Evolutionary conservation across 345 rosid genomes (phyloP).

Genomic region (Melaleuca alternifolia): DNA sequence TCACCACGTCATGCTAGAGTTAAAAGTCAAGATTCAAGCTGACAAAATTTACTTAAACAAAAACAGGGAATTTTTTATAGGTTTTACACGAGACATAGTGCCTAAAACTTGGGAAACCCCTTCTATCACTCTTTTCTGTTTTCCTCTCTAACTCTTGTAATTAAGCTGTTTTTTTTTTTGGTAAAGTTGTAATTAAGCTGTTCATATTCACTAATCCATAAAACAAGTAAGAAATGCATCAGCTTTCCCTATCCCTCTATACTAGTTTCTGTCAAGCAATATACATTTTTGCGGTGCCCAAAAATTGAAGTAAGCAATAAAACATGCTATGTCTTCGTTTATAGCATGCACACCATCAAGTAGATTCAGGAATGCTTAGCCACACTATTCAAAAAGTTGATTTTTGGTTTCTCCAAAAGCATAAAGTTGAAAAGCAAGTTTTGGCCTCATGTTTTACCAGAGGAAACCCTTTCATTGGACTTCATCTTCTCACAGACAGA

Average conservation of each 20-base stretch:
- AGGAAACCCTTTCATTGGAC: not conserved
- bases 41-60: not conserved
- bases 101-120: not conserved
- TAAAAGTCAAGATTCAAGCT: not conserved
- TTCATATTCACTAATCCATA: not conserved
- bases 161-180: too few relatives aligned
- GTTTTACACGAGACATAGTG: not conserved
- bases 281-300: not conserved
- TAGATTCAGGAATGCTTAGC: not conserved
- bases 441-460: not conserved
- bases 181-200: not conserved
- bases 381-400: not conserved
- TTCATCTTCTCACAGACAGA: not conserved
- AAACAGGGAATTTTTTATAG: not conserved
- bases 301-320: not conserved
- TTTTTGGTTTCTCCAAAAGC: not conserved
- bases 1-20: not conserved
- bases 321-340: not conserved
- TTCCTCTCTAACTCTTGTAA: not conserved
- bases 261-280: not conserved
- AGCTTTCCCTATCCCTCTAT: not conserved
- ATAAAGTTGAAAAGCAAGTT: not conserved
- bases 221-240: not conserved
- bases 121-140: not conserved
- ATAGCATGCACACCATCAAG: not conserved